Percentiles rank a stretch among this genome's conserved stretches.
These are phyloP conservation scores for Magnaporthales sp. DNA, from an alignment of 2,329 filamentous ascomycete species.

Conservation along the genomic window DNA sequence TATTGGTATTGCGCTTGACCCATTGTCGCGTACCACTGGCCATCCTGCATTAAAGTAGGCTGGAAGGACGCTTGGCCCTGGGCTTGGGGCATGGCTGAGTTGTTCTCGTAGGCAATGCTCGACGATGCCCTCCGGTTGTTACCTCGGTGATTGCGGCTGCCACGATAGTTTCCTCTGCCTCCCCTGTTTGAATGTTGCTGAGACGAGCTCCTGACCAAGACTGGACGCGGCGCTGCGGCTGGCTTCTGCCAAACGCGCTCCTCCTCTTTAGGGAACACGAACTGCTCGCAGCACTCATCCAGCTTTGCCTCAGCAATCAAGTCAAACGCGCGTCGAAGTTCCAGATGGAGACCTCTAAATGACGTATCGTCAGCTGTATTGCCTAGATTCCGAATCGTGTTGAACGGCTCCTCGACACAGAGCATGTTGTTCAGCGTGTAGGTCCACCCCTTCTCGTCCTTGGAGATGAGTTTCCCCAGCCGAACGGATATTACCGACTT, in stretches of 20 bases:
- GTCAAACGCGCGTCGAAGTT: constrained; percentile 82
- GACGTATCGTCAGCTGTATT: constrained; percentile 96
- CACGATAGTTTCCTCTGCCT: constrained; percentile 39
- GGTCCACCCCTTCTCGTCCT: constrained; percentile 85
- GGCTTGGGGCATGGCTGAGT: constrained; percentile 27
- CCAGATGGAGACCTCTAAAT: constrained; percentile 82
- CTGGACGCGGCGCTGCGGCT: constrained; percentile 42
- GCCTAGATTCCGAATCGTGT: constrained; percentile 76
- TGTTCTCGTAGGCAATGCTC: constrained; percentile 40
- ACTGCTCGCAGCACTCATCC: constrained; percentile 78
- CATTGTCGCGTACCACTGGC: constrained; percentile 38
- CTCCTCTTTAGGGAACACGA: constrained; percentile 79
- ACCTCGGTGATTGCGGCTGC: constrained; percentile 19
- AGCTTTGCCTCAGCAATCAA: constrained; percentile 71
- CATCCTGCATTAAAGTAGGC: constrained; percentile 33
- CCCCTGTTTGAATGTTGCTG: constrained; percentile 44
- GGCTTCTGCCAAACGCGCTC: constrained; percentile 51
- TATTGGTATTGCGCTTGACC: constrained; percentile 28
- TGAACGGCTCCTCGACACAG: constrained; percentile 96
- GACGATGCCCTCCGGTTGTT: constrained; percentile 44
- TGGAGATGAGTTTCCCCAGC: constrained; percentile 67
- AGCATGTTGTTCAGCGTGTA: constrained; percentile 71
- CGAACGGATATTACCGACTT: constrained; percentile 78
- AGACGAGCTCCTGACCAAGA: constrained; percentile 52
- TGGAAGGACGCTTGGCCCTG: constrained; percentile 22